Evolutionary conservation across 768 basidiomycete species (phyloP).

Genomic region (Tulasnella sp.): DNA sequence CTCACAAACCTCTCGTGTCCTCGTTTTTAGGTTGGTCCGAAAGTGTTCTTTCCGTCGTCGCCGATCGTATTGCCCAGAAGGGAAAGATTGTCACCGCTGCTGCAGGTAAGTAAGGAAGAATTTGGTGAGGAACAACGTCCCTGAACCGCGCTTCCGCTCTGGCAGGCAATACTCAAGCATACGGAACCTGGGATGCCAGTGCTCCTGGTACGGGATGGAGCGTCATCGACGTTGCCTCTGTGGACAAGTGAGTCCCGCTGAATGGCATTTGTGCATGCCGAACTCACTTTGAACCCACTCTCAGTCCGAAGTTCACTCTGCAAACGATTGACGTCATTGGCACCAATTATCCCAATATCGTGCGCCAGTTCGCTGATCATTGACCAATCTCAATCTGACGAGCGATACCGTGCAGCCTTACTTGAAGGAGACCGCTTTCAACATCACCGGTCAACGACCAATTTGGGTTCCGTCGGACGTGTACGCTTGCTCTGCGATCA

Average conservation of each 20-base stretch:
- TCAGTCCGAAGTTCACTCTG: background rate
- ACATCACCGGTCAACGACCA: constrained; percentile 20
- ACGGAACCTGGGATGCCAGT: constrained; percentile 27
- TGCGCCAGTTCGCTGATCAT: background rate
- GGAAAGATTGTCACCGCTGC: constrained; percentile 45
- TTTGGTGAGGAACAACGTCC: background rate
- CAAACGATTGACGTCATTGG: constrained; percentile 14
- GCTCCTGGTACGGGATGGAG: constrained; percentile 24
- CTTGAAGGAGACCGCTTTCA: constrained; percentile 22
- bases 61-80: constrained; percentile 42
- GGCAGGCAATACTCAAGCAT: constrained; percentile 26
- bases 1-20: background rate
- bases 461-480: constrained; percentile 24
- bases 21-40: constrained; percentile 46
- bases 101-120: background rate
- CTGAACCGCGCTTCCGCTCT: background rate
- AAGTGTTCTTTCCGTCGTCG: constrained; percentile 40
- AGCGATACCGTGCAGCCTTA: constrained; percentile 16
- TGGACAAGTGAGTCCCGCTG: constrained; percentile 11
- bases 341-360: constrained; percentile 22
- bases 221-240: constrained; percentile 24
- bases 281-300: background rate
- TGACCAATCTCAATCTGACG: background rate
- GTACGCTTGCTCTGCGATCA: constrained; percentile 23
- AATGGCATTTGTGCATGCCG: background rate